These are phyloP conservation scores for Hydnum rufescens DNA, from an alignment of 768 basidiomycete species.

Conservation along the genomic window DNA sequence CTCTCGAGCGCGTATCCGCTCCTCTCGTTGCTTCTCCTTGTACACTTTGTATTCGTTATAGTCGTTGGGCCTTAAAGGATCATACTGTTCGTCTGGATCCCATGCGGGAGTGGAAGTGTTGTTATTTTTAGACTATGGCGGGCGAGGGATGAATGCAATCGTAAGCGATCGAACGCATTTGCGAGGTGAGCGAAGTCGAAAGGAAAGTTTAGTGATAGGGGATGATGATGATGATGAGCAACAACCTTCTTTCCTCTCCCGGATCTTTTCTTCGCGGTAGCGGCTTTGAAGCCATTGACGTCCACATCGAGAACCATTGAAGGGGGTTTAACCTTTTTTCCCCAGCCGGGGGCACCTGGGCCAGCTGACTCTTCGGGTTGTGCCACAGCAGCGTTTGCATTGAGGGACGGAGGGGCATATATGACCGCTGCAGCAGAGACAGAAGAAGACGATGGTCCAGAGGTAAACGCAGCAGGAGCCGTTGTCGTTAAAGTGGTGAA, in stretches of 20 bases:
- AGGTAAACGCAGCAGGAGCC: no score
- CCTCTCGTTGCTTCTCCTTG: constrained; percentile 57
- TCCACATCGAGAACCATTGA: constrained; percentile 83
- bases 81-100: constrained; percentile 68
- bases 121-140: background rate
- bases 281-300: constrained; percentile 48
- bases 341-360: constrained; percentile 38
- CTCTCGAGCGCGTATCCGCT: constrained; percentile 36
- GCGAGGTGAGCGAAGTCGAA: background rate
- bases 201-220: background rate
- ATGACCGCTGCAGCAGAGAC: constrained; percentile 43
- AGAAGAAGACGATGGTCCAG: constrained; percentile 14
- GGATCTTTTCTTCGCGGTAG: constrained; percentile 20
- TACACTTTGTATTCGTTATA: constrained; percentile 75
- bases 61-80: constrained; percentile 68
- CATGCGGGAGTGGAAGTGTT: constrained; percentile 23
- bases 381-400: constrained; percentile 16
- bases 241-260: constrained; percentile 36
- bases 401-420: constrained; percentile 45
- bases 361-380: no score
- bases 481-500: constrained; percentile 21
- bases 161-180: constrained; percentile 4
- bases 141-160: background rate
- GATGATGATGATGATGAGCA: background rate
- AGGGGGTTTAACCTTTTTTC: constrained; percentile 76